A percentile compares a stretch with the other conserved stretches of the same genome.
phyloP scores from a whole-genome alignment of 257 asterid genomes.

The Rehmannia glutinosa region DNA sequence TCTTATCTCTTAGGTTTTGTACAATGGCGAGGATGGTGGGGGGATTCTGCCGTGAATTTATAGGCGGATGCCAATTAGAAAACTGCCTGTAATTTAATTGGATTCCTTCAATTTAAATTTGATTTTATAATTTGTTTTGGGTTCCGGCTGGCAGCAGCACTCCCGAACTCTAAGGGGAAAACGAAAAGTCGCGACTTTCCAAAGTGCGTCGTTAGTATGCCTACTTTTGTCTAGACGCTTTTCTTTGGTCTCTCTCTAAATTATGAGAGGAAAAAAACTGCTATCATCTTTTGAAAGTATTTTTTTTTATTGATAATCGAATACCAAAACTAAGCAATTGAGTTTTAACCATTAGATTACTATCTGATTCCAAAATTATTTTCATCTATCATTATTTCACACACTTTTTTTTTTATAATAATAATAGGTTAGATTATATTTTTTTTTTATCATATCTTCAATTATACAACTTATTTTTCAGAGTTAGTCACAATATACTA shows the following conservation, averaged over 20 bases:
- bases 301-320: too few relatives aligned
- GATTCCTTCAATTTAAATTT: background rate
- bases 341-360: too few relatives aligned
- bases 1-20: background rate
- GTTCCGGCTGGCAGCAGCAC: constrained; percentile 9
- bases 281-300: too few relatives aligned
- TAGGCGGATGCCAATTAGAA: background rate
- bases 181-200: background rate
- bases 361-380: too few relatives aligned
- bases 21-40: background rate
- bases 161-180: background rate
- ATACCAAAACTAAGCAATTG: too few relatives aligned
- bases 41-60: constrained; percentile 6
- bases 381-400: too few relatives aligned
- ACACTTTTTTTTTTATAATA: too few relatives aligned
- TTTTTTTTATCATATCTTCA: too few relatives aligned
- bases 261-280: too few relatives aligned
- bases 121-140: background rate
- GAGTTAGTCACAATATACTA: too few relatives aligned
- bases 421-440: too few relatives aligned
- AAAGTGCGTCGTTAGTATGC: background rate
- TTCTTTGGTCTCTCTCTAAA: background rate
- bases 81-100: background rate
- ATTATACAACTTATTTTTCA: too few relatives aligned
- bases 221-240: background rate